These are phyloP conservation scores for Lipomyces anomalus DNA, from an alignment of 805 yeast species.

Conservation along the genomic window DNA sequence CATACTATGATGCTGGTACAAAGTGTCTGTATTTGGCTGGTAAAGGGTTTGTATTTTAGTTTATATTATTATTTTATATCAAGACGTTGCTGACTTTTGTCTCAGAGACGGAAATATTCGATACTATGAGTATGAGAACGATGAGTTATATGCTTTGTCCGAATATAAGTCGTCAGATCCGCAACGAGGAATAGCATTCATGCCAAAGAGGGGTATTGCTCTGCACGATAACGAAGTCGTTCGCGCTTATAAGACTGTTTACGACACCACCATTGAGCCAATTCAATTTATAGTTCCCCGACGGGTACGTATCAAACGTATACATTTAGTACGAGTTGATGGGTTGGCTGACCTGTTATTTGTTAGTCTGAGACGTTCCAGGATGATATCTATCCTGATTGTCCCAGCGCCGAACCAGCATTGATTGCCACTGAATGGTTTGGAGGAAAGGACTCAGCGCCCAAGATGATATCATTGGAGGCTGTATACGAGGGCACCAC, in stretches of 20 bases:
- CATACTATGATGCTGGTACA: slow-evolving; percentile 77
- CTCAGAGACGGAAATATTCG: slow-evolving; percentile 96
- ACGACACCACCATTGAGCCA: slow-evolving; percentile 81
- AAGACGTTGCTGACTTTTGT: slow-evolving; percentile 47
- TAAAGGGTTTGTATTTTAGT: too few species aligned
- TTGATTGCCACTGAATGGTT: slow-evolving; percentile 74
- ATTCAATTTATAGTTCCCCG: slow-evolving; percentile 91
- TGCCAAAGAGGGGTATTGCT: slow-evolving; percentile 77
- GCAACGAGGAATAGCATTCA: slow-evolving; percentile 90
- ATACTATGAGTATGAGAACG: slow-evolving; percentile 77
- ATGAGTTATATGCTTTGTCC: slow-evolving; percentile 75
- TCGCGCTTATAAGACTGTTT: slow-evolving; percentile 78
- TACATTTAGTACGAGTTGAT: not conserved
- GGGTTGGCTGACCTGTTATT: too few species aligned
- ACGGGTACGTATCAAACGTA: slow-evolving; percentile 41
- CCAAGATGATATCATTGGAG: slow-evolving; percentile 69
- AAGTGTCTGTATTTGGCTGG: slow-evolving; percentile 85
- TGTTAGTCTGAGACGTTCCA: slow-evolving; percentile 76
- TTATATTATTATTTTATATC: not conserved
- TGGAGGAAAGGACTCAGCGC: slow-evolving; percentile 71
- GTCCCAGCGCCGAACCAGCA: slow-evolving; percentile 76
- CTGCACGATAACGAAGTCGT: slow-evolving; percentile 80
- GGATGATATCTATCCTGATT: slow-evolving; percentile 86
- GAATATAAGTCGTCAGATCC: slow-evolving; percentile 86
- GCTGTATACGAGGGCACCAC: slow-evolving; percentile 44